Base-by-base conservation (phyloP, 257 asterid genomes). In the Anisodus acutangulus region DNA sequence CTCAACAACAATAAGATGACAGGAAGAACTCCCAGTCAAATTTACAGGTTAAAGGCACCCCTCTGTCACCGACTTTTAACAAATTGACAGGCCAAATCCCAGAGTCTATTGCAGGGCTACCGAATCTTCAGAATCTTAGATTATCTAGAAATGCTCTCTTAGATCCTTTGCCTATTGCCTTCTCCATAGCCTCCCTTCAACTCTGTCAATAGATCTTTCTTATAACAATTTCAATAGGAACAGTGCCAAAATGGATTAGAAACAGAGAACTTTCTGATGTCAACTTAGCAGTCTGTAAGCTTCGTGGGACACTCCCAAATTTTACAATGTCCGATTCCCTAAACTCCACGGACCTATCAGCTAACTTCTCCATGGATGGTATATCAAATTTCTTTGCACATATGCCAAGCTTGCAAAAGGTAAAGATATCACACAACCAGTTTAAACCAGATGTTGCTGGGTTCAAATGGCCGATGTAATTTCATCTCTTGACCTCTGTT, bases 211-310 rank as follows among this genome's bases (percentile, higher is more conserved):
- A 37, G 98, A 95, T 86, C 93, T 95, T 83, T 93, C 99, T 39
- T 90, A 91, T 89, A 94, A 89, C 87, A 88, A 67, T 71, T 88
- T 95, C 55, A 84, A 85, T 84, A 59, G 92, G 93, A 69, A 83
- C 84, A 13, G 87, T 93, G 16, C 99, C 97, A n/a, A 85, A 82
- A 58, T 95, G 98, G 98, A 91, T 94, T 90, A 89, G 87, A 86
- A 87, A 39, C 83, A 88, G 93, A 79, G 88, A 91, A 64, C 95
- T 94, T 19, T 89, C 94, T 60, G 89, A 89, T 68, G 92, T 95
- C 47, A 31, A 87, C 82, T 83, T 95, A 39, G 94, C 98, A 4
- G 94, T 96, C 17, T 92, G 98, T 81, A 91, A 89, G 83, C 95
- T 94, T 47, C 35, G 86, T 55, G 97, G 99, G 17, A 54, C 90